These are phyloP conservation scores for Turnera subulata DNA, from an alignment of 345 rosid species.

Conservation along the genomic window DNA sequence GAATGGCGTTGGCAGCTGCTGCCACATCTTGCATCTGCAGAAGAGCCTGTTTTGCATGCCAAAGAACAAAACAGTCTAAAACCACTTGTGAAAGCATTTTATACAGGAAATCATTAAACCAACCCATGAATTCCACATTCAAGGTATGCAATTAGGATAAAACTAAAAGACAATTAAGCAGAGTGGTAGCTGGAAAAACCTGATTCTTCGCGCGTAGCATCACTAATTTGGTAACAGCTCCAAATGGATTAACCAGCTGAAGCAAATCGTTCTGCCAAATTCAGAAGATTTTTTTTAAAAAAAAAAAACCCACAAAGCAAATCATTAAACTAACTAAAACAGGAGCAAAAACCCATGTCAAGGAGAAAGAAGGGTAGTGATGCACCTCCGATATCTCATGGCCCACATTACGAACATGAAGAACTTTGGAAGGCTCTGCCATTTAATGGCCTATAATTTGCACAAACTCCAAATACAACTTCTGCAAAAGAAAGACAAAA, in stretches of 20 bases:
- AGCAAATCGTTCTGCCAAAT: slow-evolving; percentile 82
- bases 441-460: slow-evolving; percentile 20
- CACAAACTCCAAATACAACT: no score
- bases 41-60: slow-evolving; percentile 59
- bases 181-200: slow-evolving; percentile 33
- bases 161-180: not conserved
- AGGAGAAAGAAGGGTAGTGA: not conserved
- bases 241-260: slow-evolving; percentile 97
- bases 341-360: not conserved
- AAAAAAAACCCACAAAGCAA: not conserved
- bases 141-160: not conserved
- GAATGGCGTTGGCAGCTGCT: slow-evolving; percentile 77
- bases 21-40: slow-evolving; percentile 97
- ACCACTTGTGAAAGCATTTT: not conserved
- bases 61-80: slow-evolving; percentile 7
- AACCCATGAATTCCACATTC: slow-evolving; percentile 6
- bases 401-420: slow-evolving; percentile 96
- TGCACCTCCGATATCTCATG: slow-evolving; percentile 93
- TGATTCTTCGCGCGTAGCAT: slow-evolving; percentile 99
- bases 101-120: not conserved
- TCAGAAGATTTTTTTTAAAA: not conserved
- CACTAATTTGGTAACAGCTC: slow-evolving; percentile 93
- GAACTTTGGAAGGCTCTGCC: slow-evolving; percentile 94
- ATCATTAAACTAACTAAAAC: not conserved
- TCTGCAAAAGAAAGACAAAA: no score